phyloP scores from a whole-genome alignment of 1,139 yeast species.

The Zygosaccharomyces pseudobailii region DNA sequence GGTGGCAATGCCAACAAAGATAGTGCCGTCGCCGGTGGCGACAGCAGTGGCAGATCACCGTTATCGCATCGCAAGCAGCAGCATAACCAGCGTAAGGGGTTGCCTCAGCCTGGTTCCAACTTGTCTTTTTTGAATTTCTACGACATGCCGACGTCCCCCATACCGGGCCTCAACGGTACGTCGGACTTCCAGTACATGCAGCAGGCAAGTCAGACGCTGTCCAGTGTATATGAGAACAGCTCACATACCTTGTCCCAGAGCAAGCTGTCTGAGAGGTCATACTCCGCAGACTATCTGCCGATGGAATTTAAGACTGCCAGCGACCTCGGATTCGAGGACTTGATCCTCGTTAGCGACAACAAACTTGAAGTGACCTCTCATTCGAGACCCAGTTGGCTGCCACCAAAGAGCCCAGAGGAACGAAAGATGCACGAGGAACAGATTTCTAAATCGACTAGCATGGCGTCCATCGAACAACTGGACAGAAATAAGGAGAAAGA shows the following conservation, averaged over 20 bases:
- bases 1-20: neutral
- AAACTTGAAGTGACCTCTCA: slow-evolving; percentile 39
- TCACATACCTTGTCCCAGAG: slow-evolving; percentile 36
- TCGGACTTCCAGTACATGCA: slow-evolving; percentile 36
- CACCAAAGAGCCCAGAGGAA: slow-evolving; percentile 44
- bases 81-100: neutral
- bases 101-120: slow-evolving; percentile 7
- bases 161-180: slow-evolving; percentile 35
- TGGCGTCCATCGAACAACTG: slow-evolving; percentile 36
- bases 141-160: slow-evolving; percentile 39
- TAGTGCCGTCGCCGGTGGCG: neutral
- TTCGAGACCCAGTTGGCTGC: slow-evolving; percentile 49
- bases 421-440: slow-evolving; percentile 41
- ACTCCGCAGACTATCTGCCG: slow-evolving; percentile 37
- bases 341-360: slow-evolving; percentile 43
- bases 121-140: slow-evolving; percentile 20
- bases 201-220: slow-evolving; percentile 40
- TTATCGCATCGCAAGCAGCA: neutral
- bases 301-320: slow-evolving; percentile 35
- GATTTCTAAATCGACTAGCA: slow-evolving; percentile 38
- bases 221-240: slow-evolving; percentile 41
- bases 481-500: slow-evolving; percentile 32
- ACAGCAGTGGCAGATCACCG: neutral
- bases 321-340: slow-evolving; percentile 43
- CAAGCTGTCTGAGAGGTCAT: slow-evolving; percentile 37